These are phyloP conservation scores for Capillidium heterosporum DNA, from an alignment of 371 early-diverging fungal genomes.

Conservation along the genomic window DNA sequence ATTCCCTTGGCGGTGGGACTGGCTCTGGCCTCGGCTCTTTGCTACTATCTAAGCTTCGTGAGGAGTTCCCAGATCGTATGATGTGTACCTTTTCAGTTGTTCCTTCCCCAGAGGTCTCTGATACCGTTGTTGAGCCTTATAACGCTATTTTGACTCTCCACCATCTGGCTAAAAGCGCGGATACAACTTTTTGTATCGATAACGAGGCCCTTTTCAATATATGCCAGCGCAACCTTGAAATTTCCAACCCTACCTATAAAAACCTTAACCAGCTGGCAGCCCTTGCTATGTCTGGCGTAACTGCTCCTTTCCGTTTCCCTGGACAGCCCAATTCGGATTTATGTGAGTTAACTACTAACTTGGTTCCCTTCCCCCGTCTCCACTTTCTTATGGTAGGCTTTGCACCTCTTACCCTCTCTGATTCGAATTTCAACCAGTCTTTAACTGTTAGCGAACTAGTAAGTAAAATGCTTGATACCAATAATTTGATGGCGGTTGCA, in stretches of 20 bases:
- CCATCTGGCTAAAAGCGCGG: constrained; percentile 93
- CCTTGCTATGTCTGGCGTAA: constrained; percentile 88
- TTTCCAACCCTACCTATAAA: constrained; percentile 67
- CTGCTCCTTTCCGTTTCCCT: constrained; percentile 96
- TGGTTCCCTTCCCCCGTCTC: constrained; percentile 96
- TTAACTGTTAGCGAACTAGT: constrained; percentile 88
- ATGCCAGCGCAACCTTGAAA: constrained; percentile 81
- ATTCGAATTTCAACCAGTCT: constrained; percentile 76
- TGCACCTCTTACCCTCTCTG: constrained; percentile 85
- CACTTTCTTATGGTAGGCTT: constrained; percentile 99
- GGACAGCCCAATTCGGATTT: constrained; percentile 97
- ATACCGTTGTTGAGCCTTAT: constrained; percentile 74
- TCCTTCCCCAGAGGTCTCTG: constrained; percentile 53
- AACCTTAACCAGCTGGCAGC: constrained; percentile 86
- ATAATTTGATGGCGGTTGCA: constrained; percentile 98
- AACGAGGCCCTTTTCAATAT: constrained; percentile 93
- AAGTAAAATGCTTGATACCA: constrained; percentile 94
- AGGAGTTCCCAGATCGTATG: constrained; percentile 93
- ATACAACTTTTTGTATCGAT: constrained; percentile 85
- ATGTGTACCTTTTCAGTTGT: constrained; percentile 91
- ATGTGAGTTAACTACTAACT: constrained; percentile 94
- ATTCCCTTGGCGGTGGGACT: constrained; percentile 90
- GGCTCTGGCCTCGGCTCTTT: constrained; percentile 90
- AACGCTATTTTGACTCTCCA: constrained; percentile 95
- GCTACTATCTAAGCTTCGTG: constrained; percentile 78